phyloP scores from a whole-genome alignment of 2,329 filamentous ascomycete genomes.

The Cladosporium sp. region DNA sequence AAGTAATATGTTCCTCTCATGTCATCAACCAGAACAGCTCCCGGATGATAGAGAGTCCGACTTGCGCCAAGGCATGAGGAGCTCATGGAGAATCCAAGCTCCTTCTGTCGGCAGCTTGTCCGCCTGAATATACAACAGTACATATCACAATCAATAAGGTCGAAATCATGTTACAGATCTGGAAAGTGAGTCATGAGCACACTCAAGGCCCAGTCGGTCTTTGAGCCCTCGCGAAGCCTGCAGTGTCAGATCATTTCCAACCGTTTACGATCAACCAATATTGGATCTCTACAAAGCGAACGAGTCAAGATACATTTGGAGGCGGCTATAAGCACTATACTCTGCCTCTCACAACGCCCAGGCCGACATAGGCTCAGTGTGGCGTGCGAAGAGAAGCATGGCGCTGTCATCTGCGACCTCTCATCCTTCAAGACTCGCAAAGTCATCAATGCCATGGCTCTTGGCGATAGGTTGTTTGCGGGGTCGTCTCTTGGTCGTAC shows the following conservation, averaged over 20 bases:
- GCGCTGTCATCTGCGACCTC: constrained; percentile 4
- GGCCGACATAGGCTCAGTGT: neutral
- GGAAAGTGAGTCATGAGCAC: too few relatives aligned
- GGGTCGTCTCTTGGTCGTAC: constrained; percentile 5
- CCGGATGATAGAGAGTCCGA: neutral
- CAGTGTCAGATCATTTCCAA: too few relatives aligned
- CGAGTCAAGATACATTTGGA: neutral
- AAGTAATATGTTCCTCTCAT: too few relatives aligned
- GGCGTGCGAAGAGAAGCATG: neutral
- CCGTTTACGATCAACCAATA: too few relatives aligned
- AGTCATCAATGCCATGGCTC: constrained; percentile 8
- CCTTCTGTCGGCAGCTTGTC: neutral
- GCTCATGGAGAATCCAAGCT: neutral
- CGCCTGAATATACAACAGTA: neutral
- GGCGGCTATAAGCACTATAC: neutral
- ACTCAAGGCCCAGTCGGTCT: too few relatives aligned
- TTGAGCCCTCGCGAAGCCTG: too few relatives aligned
- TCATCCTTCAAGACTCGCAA: neutral
- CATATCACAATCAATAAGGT: neutral
- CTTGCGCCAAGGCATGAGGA: neutral
- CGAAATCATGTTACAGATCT: neutral
- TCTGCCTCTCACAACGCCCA: neutral
- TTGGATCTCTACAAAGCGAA: too few relatives aligned
- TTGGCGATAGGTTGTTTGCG: constrained; percentile 13
- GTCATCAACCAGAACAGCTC: too few relatives aligned